Conservation (phyloP, 306 rosid genomes). For the Senna tora region DNA sequence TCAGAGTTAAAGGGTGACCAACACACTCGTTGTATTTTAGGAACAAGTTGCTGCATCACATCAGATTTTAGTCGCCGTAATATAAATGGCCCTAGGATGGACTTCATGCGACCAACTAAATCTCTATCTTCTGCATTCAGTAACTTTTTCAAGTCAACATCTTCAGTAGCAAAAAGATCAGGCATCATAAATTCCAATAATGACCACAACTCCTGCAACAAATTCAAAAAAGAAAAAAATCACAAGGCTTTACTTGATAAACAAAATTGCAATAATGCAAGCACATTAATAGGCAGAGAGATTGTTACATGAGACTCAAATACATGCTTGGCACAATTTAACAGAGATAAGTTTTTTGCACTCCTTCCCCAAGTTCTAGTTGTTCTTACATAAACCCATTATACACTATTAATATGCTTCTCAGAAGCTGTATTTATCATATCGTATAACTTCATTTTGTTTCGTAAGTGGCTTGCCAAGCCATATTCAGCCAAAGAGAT, state of each 20-base stretch:
- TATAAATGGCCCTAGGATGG: conserved; percentile 94
- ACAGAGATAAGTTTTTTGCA: conserved; percentile 9
- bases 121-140: conserved; percentile 75
- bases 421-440: neutral
- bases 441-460: neutral
- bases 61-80: conserved; percentile 93
- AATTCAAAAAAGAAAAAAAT: conserved; percentile 15
- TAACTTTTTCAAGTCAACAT: conserved; percentile 90
- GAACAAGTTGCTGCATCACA: conserved; percentile 98
- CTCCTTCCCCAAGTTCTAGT: neutral
- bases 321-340: conserved; percentile 2
- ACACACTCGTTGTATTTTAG: conserved; percentile 77
- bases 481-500: neutral
- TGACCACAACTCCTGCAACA: conserved; percentile 95
- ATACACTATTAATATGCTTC: conserved; percentile 20
- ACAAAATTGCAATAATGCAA: conserved; percentile 12
- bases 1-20: conserved; percentile 20
- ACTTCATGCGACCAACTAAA: conserved; percentile 87
- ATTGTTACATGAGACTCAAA: conserved; percentile 25
- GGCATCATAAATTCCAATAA: conserved; percentile 98
- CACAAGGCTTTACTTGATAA: conserved; percentile 30
- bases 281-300: conserved; percentile 29
- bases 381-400: conserved; percentile 22
- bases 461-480: neutral
- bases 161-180: conserved; percentile 82